These are phyloP conservation scores for Boletus insuetus DNA, from an alignment of 768 basidiomycete species.

Conservation along the genomic window DNA sequence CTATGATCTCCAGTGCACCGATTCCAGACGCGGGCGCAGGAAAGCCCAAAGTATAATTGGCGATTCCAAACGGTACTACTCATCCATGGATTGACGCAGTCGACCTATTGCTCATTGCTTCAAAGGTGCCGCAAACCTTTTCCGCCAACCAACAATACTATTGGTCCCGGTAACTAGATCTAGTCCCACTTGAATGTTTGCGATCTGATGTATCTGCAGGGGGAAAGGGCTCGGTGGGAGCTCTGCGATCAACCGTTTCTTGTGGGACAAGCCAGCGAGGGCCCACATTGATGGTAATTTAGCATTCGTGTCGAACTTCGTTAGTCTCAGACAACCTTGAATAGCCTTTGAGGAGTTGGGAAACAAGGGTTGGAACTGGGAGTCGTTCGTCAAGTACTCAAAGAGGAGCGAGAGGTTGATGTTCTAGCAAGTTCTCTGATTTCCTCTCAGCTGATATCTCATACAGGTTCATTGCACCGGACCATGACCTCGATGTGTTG, in stretches of 20 bases:
- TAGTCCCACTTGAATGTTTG: neutral
- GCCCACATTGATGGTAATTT: neutral
- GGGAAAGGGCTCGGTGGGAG: slow-evolving; percentile 1
- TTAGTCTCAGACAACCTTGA: neutral
- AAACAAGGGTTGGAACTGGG: slow-evolving; percentile 2
- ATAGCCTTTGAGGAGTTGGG: slow-evolving; percentile 1
- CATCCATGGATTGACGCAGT: neutral
- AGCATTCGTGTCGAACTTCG: neutral
- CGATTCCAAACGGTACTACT: neutral
- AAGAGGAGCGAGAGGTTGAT: slow-evolving; percentile 1
- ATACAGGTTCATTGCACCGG: slow-evolving; percentile 1
- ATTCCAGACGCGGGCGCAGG: neutral
- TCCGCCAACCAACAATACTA: neutral
- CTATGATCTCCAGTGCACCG: neutral
- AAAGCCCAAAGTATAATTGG: neutral
- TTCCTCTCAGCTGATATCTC: neutral
- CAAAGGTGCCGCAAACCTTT: neutral
- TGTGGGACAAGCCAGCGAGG: slow-evolving; percentile 2
- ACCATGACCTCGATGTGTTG: neutral
- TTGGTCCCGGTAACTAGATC: neutral
- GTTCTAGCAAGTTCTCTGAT: neutral
- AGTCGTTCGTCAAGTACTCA: slow-evolving; percentile 3
- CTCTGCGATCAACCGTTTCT: neutral
- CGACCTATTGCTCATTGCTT: neutral
- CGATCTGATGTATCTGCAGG: neutral